Evolutionary conservation across 2,329 filamentous ascomycete species (phyloP).

Genomic region (Sclerotinia sclerotiorum): DNA sequence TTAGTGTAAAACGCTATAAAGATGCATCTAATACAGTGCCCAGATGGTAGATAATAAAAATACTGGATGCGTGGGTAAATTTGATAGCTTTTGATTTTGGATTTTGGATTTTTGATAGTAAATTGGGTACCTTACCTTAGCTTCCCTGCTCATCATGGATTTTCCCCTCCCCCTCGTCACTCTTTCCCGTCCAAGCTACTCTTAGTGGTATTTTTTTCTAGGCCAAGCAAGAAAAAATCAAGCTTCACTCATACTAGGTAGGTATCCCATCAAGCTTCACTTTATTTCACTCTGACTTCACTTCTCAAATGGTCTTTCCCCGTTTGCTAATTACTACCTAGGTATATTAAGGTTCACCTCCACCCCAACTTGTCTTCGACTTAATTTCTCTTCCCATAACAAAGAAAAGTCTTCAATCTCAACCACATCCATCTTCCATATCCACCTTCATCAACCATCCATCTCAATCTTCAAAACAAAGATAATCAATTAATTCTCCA

Average conservation of each 20-base stretch:
- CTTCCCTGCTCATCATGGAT: conserved; percentile 5
- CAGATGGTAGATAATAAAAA: no score
- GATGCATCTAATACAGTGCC: no score
- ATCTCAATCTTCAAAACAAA: background rate
- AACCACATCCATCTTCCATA: background rate
- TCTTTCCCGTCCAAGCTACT: background rate
- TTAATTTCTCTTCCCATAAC: background rate
- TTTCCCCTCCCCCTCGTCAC: background rate
- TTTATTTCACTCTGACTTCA: conserved; percentile 9
- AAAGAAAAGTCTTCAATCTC: background rate
- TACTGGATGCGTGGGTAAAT: background rate
- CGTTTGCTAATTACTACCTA: background rate
- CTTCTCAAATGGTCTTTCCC: conserved; percentile 3
- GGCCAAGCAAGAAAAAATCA: conserved; percentile 7
- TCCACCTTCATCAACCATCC: background rate
- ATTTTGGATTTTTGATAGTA: background rate
- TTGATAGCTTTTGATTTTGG: background rate
- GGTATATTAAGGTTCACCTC: background rate
- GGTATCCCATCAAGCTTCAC: background rate
- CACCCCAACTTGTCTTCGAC: background rate
- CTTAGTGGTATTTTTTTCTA: background rate
- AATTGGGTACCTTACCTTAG: conserved; percentile 15
- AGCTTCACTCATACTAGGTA: background rate
- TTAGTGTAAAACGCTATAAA: background rate
- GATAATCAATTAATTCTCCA: background rate